These are phyloP conservation scores for Adansonia grandidieri DNA, from an alignment of 441 rosid species.

Conservation along the genomic window DNA sequence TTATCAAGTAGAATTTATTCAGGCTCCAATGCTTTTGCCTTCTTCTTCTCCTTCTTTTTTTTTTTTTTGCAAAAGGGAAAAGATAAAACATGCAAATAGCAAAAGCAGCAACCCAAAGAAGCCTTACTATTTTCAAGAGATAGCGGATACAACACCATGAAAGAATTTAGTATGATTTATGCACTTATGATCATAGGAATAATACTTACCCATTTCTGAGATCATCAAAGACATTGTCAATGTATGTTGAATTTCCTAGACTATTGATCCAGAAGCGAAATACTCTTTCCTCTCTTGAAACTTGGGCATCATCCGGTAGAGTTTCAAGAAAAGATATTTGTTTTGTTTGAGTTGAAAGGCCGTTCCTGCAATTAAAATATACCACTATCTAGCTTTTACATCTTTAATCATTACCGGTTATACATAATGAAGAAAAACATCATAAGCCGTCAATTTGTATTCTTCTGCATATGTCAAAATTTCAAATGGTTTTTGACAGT, in stretches of 20 bases:
- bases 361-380: conserved; percentile 55
- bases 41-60: no score
- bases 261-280: conserved; percentile 85
- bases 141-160: neutral
- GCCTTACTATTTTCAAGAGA: neutral
- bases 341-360: conserved; percentile 64
- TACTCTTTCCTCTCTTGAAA: conserved; percentile 77
- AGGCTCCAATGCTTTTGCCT: neutral
- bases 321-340: conserved; percentile 65
- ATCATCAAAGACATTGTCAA: conserved; percentile 75
- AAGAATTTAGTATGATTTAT: neutral
- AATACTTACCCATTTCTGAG: conserved; percentile 71
- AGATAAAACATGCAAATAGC: neutral
- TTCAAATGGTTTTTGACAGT: neutral
- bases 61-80: neutral
- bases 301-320: conserved; percentile 66
- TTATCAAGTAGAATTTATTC: neutral
- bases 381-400: conserved; percentile 21
- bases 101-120: neutral
- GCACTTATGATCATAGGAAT: neutral
- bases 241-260: conserved; percentile 59
- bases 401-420: conserved; percentile 3
- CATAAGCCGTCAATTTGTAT: neutral
- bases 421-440: conserved; percentile 4
- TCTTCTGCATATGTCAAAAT: neutral